Percentiles rank a stretch among this genome's conserved stretches.
Evolutionary conservation across 2,329 filamentous ascomycete species (phyloP).

Genomic region (Ophiosphaerella herpotricha): DNA sequence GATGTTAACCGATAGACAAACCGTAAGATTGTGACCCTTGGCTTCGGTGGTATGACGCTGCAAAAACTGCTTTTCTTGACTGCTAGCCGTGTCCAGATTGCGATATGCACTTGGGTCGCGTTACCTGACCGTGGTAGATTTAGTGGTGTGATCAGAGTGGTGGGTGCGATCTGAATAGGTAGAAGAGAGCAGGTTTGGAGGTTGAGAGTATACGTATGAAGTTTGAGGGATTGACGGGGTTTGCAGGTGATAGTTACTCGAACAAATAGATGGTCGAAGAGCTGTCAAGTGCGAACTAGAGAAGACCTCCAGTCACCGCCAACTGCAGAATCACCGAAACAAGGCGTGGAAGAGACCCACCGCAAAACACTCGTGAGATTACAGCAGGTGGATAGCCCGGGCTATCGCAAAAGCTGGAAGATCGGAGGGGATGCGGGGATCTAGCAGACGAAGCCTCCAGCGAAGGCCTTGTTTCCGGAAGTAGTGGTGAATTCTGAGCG

Average conservation of each 20-base stretch:
- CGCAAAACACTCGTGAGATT: conserved; percentile 44
- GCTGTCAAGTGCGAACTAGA: conserved; percentile 40
- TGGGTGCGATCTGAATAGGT: conserved; percentile 9
- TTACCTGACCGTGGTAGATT: conserved; percentile 14
- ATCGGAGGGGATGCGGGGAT: conserved; percentile 41
- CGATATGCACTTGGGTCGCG: conserved; percentile 17
- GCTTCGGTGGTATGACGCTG: conserved; percentile 42
- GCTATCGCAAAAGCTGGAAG: conserved; percentile 42
- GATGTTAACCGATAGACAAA: conserved; percentile 47
- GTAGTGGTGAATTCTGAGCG: conserved; percentile 47
- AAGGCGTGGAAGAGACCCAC: conserved; percentile 45
- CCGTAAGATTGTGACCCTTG: conserved; percentile 41
- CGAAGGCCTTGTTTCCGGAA: conserved; percentile 48
- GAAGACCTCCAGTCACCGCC: conserved; percentile 49
- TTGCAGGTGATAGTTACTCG: conserved; percentile 35
- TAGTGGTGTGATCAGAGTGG: conserved; percentile 16
- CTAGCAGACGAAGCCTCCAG: conserved; percentile 46
- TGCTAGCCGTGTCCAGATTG: conserved; percentile 25
- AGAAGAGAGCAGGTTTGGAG: conserved; percentile 19
- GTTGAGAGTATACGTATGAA: too few species aligned
- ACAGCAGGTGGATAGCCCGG: conserved; percentile 40
- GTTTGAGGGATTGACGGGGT: conserved; percentile 8
- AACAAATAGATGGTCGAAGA: conserved; percentile 40
- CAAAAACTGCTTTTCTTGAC: conserved; percentile 25
- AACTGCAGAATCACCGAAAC: conserved; percentile 50